A percentile compares a stretch with the other conserved stretches of the same genome.
Conservation (phyloP, 2,329 filamentous ascomycete species). For the Didymella sp. region DNA sequence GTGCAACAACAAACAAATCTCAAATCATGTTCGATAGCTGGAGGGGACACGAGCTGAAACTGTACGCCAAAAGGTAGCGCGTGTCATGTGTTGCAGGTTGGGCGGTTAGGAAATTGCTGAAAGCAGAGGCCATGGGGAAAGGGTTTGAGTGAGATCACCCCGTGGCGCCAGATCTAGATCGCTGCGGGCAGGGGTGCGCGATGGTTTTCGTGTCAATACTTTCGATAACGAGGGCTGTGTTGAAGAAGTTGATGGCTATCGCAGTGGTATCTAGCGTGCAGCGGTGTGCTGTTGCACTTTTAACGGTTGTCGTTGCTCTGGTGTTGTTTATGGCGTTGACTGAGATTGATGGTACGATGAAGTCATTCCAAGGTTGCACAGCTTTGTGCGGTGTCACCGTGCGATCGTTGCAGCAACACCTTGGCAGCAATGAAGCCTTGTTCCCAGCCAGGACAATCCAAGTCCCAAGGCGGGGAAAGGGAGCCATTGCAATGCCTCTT, state of each 20-base stretch:
- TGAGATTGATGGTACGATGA: conserved; percentile 14
- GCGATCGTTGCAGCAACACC: background rate
- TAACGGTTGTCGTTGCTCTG: conserved; percentile 7
- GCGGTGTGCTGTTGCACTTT: conserved; percentile 11
- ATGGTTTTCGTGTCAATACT: conserved; percentile 11
- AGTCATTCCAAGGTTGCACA: conserved; percentile 16
- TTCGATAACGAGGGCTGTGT: conserved; percentile 15
- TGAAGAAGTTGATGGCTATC: background rate
- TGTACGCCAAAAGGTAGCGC: conserved; percentile 8
- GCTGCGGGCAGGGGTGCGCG: conserved; percentile 8
- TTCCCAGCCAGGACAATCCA: conserved; percentile 13
- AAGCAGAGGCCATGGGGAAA: conserved; percentile 13
- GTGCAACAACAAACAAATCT: conserved; percentile 18
- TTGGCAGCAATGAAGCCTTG: conserved; percentile 21
- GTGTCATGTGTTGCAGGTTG: conserved; percentile 18
- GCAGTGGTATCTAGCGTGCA: conserved; percentile 1
- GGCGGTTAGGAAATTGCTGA: conserved; percentile 20
- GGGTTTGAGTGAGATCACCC: conserved; percentile 14
- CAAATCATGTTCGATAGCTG: conserved; percentile 12
- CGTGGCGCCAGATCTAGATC: conserved; percentile 28
- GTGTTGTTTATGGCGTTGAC: conserved; percentile 8
- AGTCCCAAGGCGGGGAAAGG: background rate
- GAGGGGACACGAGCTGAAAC: conserved; percentile 29
- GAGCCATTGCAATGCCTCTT: conserved; percentile 9
- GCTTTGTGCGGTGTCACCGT: conserved; percentile 11